Base-by-base conservation (phyloP, 768 basidiomycete genomes). In the Amanita muscaria region DNA sequence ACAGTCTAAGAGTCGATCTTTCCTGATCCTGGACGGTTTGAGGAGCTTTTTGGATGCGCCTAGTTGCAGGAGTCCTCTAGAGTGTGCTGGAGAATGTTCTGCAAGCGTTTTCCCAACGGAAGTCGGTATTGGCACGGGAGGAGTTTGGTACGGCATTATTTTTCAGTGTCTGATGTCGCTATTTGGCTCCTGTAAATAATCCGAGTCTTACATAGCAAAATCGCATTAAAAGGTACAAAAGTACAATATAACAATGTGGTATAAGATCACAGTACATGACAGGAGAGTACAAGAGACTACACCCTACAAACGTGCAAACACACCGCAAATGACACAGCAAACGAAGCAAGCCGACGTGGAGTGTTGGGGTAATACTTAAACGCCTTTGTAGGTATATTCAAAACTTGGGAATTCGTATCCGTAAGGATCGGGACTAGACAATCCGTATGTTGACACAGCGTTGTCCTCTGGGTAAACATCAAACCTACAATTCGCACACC, bases 391-490 rank as follows among this genome's bases (percentile, higher is more conserved):
- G 23, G 80, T 75, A 58, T 88, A 88, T 41, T 88, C 86, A 54
- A 90, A 91, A 44, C 83, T 79, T 14, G 83, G 80, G 68, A 93
- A 93, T 27, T 67, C 69, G 15, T 63, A 57, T 25, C 88, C 89
- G 62, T 78, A 76, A 3, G 65, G 70, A 60, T 88, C 86, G 3
- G 67, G 55, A 0, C 67, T 73, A 6, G 65, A 62, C 41, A 69
- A 57, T 11, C 87, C 87, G 51, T 89, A 89, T 39, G 63, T 55
- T 33, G 72, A 56, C 1, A 76, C 64, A 0, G 67, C 79, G 55
- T 83, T 76, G 52, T 84, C 85, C 57, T 88, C 87, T 1, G 85
- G 81, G 53, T 88, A 88, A 37, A 66, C 68, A 53, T 88, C 87
- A 51, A 88, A 89, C 16, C 85, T 88, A 53, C 6, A 38, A 42